phyloP scores from a whole-genome alignment of 768 basidiomycete genomes.

The Strobilomyces dryophilus region DNA sequence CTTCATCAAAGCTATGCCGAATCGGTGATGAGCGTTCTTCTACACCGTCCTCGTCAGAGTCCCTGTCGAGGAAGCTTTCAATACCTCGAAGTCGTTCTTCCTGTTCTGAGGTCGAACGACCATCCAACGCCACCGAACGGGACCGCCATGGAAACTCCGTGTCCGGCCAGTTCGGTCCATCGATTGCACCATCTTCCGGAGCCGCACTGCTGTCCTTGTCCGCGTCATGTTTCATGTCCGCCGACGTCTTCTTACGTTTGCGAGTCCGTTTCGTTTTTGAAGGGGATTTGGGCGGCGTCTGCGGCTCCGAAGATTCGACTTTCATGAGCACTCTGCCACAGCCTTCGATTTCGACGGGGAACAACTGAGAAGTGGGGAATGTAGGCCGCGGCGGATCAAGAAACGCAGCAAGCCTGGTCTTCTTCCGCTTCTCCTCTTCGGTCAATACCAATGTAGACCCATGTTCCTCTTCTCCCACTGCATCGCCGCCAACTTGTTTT shows the following conservation, averaged over 20 bases:
- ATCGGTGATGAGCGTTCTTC: conserved; percentile 22
- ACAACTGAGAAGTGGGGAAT: conserved; percentile 40
- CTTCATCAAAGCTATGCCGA: conserved; percentile 10
- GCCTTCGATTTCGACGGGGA: conserved; percentile 61
- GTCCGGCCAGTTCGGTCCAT: conserved; percentile 76
- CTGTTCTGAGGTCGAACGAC: conserved; percentile 49
- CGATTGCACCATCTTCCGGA: conserved; percentile 31
- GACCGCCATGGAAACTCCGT: conserved; percentile 74
- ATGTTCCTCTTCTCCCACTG: conserved; percentile 9
- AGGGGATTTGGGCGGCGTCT: conserved; percentile 25
- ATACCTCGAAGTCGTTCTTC: conserved; percentile 63
- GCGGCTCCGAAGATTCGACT: conserved; percentile 39
- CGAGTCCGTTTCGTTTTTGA: conserved; percentile 40
- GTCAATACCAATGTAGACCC: conserved; percentile 21
- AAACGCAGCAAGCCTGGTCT: conserved; percentile 68
- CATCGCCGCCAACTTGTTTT: conserved; percentile 7
- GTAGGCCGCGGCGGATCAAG: conserved; percentile 35
- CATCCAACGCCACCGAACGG: conserved; percentile 51
- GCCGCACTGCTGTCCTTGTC: conserved; percentile 11
- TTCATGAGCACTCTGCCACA: conserved; percentile 71
- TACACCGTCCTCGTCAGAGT: conserved; percentile 52
- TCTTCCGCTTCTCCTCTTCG: conserved; percentile 65
- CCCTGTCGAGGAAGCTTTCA: conserved; percentile 67
- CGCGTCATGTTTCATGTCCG: conserved; percentile 18
- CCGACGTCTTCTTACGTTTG: conserved; percentile 47